A percentile compares a stretch with the other conserved stretches of the same genome.
Evolutionary conservation across 2,329 filamentous ascomycete species (phyloP).

Genomic region (Penicillium olsonii): DNA sequence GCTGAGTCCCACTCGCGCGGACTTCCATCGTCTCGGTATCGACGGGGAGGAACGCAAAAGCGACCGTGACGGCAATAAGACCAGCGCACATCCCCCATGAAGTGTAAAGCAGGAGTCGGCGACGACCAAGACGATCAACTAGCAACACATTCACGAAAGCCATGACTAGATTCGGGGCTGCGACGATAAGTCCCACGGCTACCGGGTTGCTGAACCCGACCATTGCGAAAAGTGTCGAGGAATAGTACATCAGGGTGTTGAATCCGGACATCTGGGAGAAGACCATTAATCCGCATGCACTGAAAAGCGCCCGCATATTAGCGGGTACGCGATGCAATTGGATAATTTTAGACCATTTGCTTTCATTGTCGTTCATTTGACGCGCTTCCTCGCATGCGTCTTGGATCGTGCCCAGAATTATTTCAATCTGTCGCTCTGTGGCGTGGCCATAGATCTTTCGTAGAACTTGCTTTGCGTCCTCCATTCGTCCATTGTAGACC

Average conservation of each 20-base stretch:
- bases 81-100: constrained; percentile 45
- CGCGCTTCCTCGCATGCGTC: constrained; percentile 44
- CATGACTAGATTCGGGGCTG: constrained; percentile 45
- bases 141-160: constrained; percentile 49
- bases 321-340: constrained; percentile 22
- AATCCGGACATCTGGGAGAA: constrained; percentile 49
- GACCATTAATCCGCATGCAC: constrained; percentile 52
- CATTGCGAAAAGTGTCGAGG: constrained; percentile 46
- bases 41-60: constrained; percentile 51
- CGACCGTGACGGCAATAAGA: constrained; percentile 45
- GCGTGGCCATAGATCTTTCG: constrained; percentile 26
- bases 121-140: constrained; percentile 47
- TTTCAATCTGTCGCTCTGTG: constrained; percentile 22
- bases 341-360: constrained; percentile 21
- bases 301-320: constrained; percentile 49
- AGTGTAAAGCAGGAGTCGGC: constrained; percentile 45
- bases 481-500: constrained; percentile 44
- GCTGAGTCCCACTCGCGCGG: constrained; percentile 27
- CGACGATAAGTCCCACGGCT: constrained; percentile 48
- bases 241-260: constrained; percentile 49
- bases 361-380: constrained; percentile 48
- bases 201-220: constrained; percentile 53
- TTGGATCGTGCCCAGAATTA: constrained; percentile 46
- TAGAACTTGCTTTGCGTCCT: constrained; percentile 41
- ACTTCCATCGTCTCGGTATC: constrained; percentile 42